These are phyloP conservation scores for Xanthoceras sorbifolium DNA, from an alignment of 345 rosid species.

Conservation along the genomic window DNA sequence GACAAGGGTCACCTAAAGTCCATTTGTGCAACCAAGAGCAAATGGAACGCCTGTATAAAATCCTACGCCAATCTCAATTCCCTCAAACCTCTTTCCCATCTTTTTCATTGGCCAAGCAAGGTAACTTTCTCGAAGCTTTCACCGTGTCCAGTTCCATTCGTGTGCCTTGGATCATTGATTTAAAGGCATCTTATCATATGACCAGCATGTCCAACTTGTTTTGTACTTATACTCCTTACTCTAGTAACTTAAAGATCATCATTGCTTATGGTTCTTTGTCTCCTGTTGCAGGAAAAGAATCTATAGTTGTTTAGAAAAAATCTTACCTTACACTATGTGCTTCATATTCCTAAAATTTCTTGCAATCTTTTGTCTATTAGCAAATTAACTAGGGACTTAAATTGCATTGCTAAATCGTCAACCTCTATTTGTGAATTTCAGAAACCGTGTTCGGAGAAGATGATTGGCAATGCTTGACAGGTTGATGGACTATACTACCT, in stretches of 20 bases:
- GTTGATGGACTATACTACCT: background rate
- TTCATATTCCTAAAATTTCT: background rate
- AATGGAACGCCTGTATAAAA: too few species aligned
- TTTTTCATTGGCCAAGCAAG: too few species aligned
- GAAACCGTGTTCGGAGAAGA: background rate
- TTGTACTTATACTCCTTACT: background rate
- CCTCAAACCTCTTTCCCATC: too few species aligned
- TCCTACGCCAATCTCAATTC: too few species aligned
- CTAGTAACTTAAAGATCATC: background rate
- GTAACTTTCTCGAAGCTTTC: too few species aligned
- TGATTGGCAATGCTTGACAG: constrained; percentile 12
- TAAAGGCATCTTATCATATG: background rate
- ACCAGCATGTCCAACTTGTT: background rate
- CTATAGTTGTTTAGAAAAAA: background rate
- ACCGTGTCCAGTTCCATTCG: too few species aligned
- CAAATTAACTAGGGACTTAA: background rate
- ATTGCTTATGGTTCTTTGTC: background rate
- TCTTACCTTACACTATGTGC: background rate
- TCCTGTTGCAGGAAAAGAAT: background rate
- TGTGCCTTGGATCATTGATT: too few species aligned
- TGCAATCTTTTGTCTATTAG: background rate
- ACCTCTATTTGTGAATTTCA: background rate
- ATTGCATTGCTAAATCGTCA: background rate
- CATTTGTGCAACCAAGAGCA: too few species aligned
- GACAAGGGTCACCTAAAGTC: too few species aligned